Evolutionary conservation across 2,329 filamentous ascomycete genomes (phyloP).

Genomic region (Xylaria sp.): DNA sequence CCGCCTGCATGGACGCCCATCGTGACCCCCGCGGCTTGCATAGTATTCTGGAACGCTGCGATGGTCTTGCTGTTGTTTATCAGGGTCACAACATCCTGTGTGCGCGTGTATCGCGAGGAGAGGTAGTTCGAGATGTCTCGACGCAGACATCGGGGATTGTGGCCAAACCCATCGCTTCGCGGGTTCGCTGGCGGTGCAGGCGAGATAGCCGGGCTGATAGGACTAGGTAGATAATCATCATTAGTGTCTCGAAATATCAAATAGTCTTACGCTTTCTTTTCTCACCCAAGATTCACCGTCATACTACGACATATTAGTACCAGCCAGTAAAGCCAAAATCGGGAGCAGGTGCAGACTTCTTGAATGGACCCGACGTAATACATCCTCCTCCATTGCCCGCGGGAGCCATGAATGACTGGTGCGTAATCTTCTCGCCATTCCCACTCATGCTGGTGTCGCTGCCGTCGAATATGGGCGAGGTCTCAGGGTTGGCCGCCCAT

Average conservation of each 20-base stretch:
- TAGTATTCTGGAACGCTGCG: slow-evolving; percentile 49
- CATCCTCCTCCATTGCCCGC: slow-evolving; percentile 55
- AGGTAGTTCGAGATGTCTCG: slow-evolving; percentile 53
- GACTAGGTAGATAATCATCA: slow-evolving; percentile 34
- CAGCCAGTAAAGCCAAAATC: background rate
- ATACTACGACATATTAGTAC: slow-evolving; percentile 43
- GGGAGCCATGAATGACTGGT: slow-evolving; percentile 27
- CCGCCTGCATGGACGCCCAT: slow-evolving; percentile 53
- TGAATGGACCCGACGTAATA: slow-evolving; percentile 61
- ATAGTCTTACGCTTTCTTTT: slow-evolving; percentile 37
- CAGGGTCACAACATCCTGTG: slow-evolving; percentile 42
- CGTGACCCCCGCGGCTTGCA: slow-evolving; percentile 45
- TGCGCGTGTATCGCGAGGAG: slow-evolving; percentile 33
- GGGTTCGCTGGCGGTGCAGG: slow-evolving; percentile 47
- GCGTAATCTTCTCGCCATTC: slow-evolving; percentile 48
- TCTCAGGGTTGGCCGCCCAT: slow-evolving; percentile 52
- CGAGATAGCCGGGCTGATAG: slow-evolving; percentile 36
- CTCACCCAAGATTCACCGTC: slow-evolving; percentile 51
- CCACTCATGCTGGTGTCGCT: slow-evolving; percentile 55
- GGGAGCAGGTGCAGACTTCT: slow-evolving; percentile 48
- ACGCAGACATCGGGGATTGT: slow-evolving; percentile 59
- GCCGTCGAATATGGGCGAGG: slow-evolving; percentile 60
- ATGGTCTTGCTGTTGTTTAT: slow-evolving; percentile 49
- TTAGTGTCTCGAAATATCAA: slow-evolving; percentile 33
- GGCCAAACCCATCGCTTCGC: slow-evolving; percentile 49